These are phyloP conservation scores for Aphanoascus verrucosus DNA, from an alignment of 2,329 filamentous ascomycete species.

Conservation along the genomic window DNA sequence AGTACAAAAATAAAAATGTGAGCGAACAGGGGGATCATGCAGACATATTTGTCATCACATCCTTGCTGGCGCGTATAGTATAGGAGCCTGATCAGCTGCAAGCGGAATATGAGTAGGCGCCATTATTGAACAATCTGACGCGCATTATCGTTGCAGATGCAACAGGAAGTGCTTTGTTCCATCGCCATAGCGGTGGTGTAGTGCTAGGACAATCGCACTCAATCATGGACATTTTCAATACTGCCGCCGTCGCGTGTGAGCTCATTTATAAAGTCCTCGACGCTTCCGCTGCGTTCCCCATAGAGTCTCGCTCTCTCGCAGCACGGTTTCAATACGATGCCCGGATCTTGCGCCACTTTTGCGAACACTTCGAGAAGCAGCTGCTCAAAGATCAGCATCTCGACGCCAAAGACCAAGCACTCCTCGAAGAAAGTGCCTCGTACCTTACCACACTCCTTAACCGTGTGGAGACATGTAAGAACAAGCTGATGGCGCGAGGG, in stretches of 20 bases:
- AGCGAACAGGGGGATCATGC: neutral
- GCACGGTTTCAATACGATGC: neutral
- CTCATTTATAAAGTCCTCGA: neutral
- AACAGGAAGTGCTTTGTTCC: neutral
- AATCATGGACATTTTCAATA: neutral
- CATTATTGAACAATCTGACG: neutral
- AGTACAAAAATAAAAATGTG: neutral
- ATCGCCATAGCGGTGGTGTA: neutral
- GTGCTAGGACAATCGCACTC: neutral
- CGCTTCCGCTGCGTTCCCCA: neutral
- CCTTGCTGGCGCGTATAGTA: neutral
- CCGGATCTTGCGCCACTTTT: neutral
- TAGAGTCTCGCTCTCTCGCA: neutral
- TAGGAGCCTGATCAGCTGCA: neutral
- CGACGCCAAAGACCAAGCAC: neutral
- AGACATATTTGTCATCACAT: neutral
- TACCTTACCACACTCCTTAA: neutral
- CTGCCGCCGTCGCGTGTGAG: neutral
- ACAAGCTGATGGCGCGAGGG: neutral
- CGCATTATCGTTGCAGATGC: neutral
- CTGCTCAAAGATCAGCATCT: neutral
- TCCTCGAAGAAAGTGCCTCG: neutral
- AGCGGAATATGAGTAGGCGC: neutral
- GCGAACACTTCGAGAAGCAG: neutral
- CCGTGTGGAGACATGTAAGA: neutral